Evolutionary conservation across 1,139 yeast species (phyloP), one percentile per base, ranked within the genome.

Genomic region (Yamadazyma triangularis): DNA sequence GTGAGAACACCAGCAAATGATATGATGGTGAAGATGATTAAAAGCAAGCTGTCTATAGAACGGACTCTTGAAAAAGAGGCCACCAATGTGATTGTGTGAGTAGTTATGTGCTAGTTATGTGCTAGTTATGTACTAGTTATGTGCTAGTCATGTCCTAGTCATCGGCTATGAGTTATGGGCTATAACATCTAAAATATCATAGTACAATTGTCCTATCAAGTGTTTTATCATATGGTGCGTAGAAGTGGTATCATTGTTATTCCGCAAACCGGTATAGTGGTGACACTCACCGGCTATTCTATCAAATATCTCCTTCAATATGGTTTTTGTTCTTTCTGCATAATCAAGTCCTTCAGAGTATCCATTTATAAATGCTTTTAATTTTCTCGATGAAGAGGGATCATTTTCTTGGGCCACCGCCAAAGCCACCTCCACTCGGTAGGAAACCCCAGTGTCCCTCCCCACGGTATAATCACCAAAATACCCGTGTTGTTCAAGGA

Each of bases 391-490:
- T 9, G 46, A 49, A 2, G 40, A 33, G 4, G 74, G 74, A 2
- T 33, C 39, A 23, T 39, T 31, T 34, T 76, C 83, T 41, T 77
- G 80, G 2, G 71, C 38, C 0, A 72, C 70, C 0, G 93, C 87
- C 23, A 87, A 52, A 0, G 88, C 95, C 3, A 89, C 77, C 38
- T 79, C 79, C 0, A 88, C 75, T 30, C 96, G 61, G 51, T 80
- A 87, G 4, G 95, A 85, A 2, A 82, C 55, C 1, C 65, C 72
- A 6, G 70, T 70, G 2, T 56, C 62, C 8, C 39, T 38, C 24
- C 67, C 70, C 2, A 86, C 53, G 0, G 95, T 83, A 49, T 85
- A 89, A 21, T 84, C 91, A 0, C 80, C 93, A 50, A 58, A 72
- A 47, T 85, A 88, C 5, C 71, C 79, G 23, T 60, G 45, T 2